Conservation (phyloP, 2,329 filamentous ascomycete genomes). For the Bretziella fagacearum region DNA sequence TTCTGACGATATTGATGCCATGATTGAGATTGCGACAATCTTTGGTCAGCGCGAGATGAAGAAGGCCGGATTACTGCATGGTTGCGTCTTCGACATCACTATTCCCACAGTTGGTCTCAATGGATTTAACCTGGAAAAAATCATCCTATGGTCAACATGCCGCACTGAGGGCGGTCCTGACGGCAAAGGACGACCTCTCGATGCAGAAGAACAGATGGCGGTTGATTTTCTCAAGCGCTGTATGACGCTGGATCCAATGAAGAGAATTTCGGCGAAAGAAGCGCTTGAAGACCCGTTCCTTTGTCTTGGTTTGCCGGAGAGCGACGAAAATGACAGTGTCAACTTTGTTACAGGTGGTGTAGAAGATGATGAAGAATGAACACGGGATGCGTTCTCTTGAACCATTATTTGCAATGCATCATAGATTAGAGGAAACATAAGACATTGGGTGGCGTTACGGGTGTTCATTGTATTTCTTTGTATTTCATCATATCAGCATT, state of each 20-base stretch:
- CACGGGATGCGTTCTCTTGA: background rate
- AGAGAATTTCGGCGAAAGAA: constrained; percentile 57
- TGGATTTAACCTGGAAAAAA: constrained; percentile 80
- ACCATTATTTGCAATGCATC: background rate
- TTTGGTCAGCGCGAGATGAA: constrained; percentile 80
- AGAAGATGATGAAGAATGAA: background rate
- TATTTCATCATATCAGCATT: background rate
- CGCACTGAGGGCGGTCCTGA: constrained; percentile 44
- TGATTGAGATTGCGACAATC: constrained; percentile 93
- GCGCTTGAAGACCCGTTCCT: constrained; percentile 60
- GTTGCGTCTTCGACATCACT: constrained; percentile 79
- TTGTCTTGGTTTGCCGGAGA: constrained; percentile 17
- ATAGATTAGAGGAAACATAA: no score
- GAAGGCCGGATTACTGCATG: constrained; percentile 64
- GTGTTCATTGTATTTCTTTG: background rate
- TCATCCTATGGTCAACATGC: constrained; percentile 87
- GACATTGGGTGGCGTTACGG: background rate
- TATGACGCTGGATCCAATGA: constrained; percentile 59
- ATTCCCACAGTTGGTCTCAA: constrained; percentile 77
- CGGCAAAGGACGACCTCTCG: constrained; percentile 35
- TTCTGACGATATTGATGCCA: constrained; percentile 91
- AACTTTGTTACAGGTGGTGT: background rate
- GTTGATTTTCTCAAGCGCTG: constrained; percentile 55
- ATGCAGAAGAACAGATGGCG: constrained; percentile 52
- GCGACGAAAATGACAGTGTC: background rate